phyloP scores from a whole-genome alignment of 2,329 filamentous ascomycete genomes.

The Lachnellula cervina region DNA sequence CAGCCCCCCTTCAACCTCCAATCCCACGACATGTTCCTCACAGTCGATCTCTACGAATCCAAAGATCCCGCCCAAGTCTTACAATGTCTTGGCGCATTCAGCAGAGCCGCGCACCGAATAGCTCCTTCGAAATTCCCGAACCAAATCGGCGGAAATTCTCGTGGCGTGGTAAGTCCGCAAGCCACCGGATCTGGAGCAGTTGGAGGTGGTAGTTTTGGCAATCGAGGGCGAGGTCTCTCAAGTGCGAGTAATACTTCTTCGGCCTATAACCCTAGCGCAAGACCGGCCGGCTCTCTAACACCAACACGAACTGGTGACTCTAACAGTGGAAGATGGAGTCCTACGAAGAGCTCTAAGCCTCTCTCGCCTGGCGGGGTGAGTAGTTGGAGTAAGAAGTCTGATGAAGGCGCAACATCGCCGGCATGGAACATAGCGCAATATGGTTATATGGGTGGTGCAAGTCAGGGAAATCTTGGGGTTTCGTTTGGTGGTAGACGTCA shows the following conservation, averaged over 20 bases:
- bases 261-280: constrained; percentile 38
- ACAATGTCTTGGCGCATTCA: constrained; percentile 89
- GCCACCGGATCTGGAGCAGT: constrained; percentile 54
- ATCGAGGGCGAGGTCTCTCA: constrained; percentile 46
- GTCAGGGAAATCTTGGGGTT: constrained; percentile 91
- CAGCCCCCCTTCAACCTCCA: constrained; percentile 78
- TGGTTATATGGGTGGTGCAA: constrained; percentile 95
- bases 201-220: constrained; percentile 36
- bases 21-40: constrained; percentile 92
- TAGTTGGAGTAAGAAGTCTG: constrained; percentile 83
- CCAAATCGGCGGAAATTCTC: constrained; percentile 67
- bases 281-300: constrained; percentile 35
- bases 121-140: constrained; percentile 71
- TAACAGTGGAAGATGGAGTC: constrained; percentile 55
- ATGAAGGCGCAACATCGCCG: constrained; percentile 75
- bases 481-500: constrained; percentile 87
- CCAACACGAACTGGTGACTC: constrained; percentile 31
- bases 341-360: constrained; percentile 53
- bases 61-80: constrained; percentile 96
- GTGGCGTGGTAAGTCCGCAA: constrained; percentile 60
- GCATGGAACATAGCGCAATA: constrained; percentile 99
- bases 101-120: constrained; percentile 71
- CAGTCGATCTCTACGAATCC: constrained; percentile 89
- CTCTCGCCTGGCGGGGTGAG: constrained; percentile 58
- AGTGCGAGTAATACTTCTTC: constrained; percentile 56